Evolutionary conservation across 2,329 filamentous ascomycete species (phyloP), one percentile per base, ranked within the genome.

Genomic region (Lasiodiplodia sp.): DNA sequence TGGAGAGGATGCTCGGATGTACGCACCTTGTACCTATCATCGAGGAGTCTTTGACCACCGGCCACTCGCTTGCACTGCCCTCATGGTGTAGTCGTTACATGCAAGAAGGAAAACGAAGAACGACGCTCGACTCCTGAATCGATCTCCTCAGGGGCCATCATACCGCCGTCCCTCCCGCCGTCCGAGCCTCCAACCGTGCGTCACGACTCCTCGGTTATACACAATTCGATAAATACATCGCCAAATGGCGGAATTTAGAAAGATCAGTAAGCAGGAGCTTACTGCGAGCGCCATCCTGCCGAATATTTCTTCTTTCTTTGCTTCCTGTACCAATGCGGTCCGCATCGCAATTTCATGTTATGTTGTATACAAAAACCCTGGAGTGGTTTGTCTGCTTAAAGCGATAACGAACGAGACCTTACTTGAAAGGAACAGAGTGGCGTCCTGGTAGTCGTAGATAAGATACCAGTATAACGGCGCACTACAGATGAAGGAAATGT

Each of bases 351-450:
- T 34, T 8, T 34, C 25, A 25, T 25, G 12, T 44, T 18, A 16
- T 25, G 5, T 18, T 62, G 31, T 28, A 23, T 51, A 18, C 31
- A n/a, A 14, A 18, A 51, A 44, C 4, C 14, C 3, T 3, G 10
- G 40, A 62, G 40, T 62, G 58, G 16, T 49, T 62, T 62, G 40
- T 62, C 40, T 62, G 40, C 58, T 62, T 62, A 62, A 62, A 28
- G 58, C 40, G 58, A 49, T 62, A 25, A 62, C 40, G 58, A 37
- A 60, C 23, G 23, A 60, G 56, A 60, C 21, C 56, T 60, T 60
- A 44, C 3, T 16, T 28, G 14, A 40, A 40, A 40, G 3, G 16
- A n/a, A 47, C 18, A 40, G 25, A 28, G 8, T 57, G 25, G 55
- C 34, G 55, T 37, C 18, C 34, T 57, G 44, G 44, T 47, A 47